Conservation (phyloP, 495 filamentous ascomycete genomes). For the Bacidia rubella region DNA sequence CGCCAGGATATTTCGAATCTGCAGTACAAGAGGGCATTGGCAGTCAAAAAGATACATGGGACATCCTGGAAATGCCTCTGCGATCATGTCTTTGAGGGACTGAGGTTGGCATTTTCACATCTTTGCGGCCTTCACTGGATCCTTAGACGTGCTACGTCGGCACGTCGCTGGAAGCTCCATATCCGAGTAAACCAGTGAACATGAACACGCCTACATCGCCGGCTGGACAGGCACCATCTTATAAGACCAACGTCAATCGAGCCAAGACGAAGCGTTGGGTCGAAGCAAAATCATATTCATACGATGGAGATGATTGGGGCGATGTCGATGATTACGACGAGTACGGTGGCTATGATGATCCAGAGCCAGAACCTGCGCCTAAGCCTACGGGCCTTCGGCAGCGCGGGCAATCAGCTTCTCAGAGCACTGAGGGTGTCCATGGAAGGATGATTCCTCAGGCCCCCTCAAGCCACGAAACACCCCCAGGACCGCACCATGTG, state of each 20-base stretch:
- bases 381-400: conserved; percentile 30
- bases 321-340: conserved; percentile 70
- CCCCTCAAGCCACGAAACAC: conserved; percentile 6
- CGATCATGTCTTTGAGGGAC: too few relatives aligned
- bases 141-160: too few relatives aligned
- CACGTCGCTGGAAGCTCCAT: too few relatives aligned
- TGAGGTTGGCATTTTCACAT: too few relatives aligned
- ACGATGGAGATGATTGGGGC: conserved; percentile 92
- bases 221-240: conserved; percentile 37
- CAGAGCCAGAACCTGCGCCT: conserved; percentile 31
- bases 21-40: too few relatives aligned
- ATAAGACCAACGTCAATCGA: conserved; percentile 73
- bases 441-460: conserved; percentile 7
- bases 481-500: not conserved
- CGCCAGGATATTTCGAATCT: too few relatives aligned
- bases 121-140: too few relatives aligned
- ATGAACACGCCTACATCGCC: conserved; percentile 16
- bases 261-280: conserved; percentile 92
- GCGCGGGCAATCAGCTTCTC: conserved; percentile 22
- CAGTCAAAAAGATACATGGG: too few relatives aligned
- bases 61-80: too few relatives aligned
- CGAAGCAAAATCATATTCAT: conserved; percentile 72
- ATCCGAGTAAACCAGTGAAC: too few relatives aligned
- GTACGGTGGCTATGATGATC: conserved; percentile 41
- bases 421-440: conserved; percentile 6